Base-by-base conservation (phyloP, 2,329 filamentous ascomycete genomes). In the Hypoxylon sp. region DNA sequence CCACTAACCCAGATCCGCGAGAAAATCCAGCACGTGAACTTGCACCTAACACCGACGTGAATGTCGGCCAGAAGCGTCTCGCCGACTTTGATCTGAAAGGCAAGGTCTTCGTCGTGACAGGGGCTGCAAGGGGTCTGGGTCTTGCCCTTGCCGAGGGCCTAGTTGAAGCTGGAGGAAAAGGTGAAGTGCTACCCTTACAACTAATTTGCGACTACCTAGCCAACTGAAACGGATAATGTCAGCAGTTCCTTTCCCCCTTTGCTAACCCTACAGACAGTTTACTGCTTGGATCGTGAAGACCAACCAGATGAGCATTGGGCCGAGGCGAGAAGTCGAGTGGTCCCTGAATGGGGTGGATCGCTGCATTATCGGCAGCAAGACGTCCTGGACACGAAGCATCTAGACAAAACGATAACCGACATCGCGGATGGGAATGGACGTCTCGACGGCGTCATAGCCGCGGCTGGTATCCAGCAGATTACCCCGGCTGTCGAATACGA, bases 61-160 rank as follows among this genome's bases (percentile, higher is more conserved):
- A 78, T 17, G 73, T 81, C 13, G 78, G 80, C 13, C 62, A 64
- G 51, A 80, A 78, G 53, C 72, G 75, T 6, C 78, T 92, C 59
- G 87, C 88, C 9, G 91, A 94, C 75, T 94, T 94, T 80, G 88
- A 87, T 68, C 82, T 94, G 47, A 83, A 83, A 19, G 87, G 88
- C 68, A 91, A 89, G 73, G 86, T 92, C 1, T 87, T 93, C 50
- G 78, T 92, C 31, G 89, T 94, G 3, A 91, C 91, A 2, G 92
- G 92, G 22, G 92, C 87, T 57, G 91, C 88, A 2, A 85, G 89
- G 66, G 92, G 92, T 0, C 84, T 94, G 13, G 92, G 92, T n/a
- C 81, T 94, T 22, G 88, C 90, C 9, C 88, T 94, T 74, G 87
- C 91, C 2, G 91, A 94, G 74, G 91, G 90, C 1, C 80, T 94